Evolutionary conservation across 768 basidiomycete species (phyloP).

Genomic region (Mycena alexandri): DNA sequence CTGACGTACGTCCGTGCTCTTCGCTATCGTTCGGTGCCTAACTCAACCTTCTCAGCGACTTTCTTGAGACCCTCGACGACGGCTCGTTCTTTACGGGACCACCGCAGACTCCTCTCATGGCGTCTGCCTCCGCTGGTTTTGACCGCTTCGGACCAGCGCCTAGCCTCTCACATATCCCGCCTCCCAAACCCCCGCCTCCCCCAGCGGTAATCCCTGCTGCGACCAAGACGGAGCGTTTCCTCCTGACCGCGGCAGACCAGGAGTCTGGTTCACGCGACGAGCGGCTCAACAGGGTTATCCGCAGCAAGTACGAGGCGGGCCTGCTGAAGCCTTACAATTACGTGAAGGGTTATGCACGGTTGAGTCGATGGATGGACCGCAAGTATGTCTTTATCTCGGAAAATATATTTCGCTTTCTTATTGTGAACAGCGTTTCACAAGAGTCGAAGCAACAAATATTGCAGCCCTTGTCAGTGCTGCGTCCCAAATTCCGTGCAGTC

Average conservation of each 20-base stretch:
- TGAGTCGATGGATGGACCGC: conserved; percentile 95
- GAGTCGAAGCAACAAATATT: conserved; percentile 94
- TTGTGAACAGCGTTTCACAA: conserved; percentile 79
- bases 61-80: conserved; percentile 89
- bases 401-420: not conserved
- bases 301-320: conserved; percentile 97
- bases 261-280: conserved; percentile 92
- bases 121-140: conserved; percentile 52
- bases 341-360: conserved; percentile 92
- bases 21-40: conserved; percentile 20
- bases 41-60: conserved; percentile 68
- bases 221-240: conserved; percentile 88
- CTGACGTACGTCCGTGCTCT: conserved; percentile 67
- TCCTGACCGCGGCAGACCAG: conserved; percentile 95
- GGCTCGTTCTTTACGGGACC: conserved; percentile 81
- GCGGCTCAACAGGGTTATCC: conserved; percentile 90
- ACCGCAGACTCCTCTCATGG: conserved; percentile 62
- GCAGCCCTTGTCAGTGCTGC: conserved; percentile 86
- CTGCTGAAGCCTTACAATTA: conserved; percentile 96
- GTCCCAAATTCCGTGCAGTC: conserved; percentile 88
- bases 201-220: conserved; percentile 76
- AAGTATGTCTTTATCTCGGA: conserved; percentile 64
- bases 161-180: conserved; percentile 22
- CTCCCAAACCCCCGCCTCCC: conserved; percentile 39
- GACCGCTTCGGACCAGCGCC: conserved; percentile 30